A percentile compares a stretch with the other conserved stretches of the same genome.
phyloP scores from a whole-genome alignment of 768 basidiomycete genomes.

The Kwoniella dejecticola region DNA sequence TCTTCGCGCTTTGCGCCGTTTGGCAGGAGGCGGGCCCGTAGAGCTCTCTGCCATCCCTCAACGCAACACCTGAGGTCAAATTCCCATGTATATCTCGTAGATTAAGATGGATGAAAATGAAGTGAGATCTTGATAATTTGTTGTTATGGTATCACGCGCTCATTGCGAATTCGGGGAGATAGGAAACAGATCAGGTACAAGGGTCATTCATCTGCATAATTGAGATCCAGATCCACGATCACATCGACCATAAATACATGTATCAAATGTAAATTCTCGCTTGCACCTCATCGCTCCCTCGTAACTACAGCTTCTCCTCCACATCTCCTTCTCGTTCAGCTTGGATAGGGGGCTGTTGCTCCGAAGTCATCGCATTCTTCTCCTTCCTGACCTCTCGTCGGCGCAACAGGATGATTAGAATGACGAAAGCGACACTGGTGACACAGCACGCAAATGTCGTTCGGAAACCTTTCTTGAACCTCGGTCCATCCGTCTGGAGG shows the following conservation, averaged over 20 bases:
- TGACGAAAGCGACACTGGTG: constrained; percentile 5
- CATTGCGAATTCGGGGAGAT: not conserved
- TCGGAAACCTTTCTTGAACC: constrained; percentile 26
- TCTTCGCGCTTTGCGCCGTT: constrained; percentile 12
- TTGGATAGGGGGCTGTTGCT: not conserved
- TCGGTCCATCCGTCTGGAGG: constrained; percentile 28
- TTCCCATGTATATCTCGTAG: no score
- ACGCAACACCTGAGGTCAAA: no score
- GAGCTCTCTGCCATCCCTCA: constrained; percentile 3
- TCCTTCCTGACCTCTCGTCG: constrained; percentile 5
- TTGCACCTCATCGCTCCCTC: not conserved
- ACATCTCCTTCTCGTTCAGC: not conserved
- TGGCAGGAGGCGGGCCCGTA: not conserved
- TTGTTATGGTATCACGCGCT: not conserved
- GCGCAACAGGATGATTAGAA: constrained; percentile 9
- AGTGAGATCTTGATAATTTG: no score
- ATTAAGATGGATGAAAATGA: no score
- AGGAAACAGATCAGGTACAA: no score
- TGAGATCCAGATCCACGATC: no score
- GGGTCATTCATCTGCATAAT: no score
- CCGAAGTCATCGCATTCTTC: not conserved
- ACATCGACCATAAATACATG: not conserved
- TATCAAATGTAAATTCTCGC: not conserved
- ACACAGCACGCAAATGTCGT: constrained; percentile 15
- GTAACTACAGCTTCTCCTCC: not conserved